phyloP scores from a whole-genome alignment of 768 basidiomycete species.

The Macrolepiota albuminosa region DNA sequence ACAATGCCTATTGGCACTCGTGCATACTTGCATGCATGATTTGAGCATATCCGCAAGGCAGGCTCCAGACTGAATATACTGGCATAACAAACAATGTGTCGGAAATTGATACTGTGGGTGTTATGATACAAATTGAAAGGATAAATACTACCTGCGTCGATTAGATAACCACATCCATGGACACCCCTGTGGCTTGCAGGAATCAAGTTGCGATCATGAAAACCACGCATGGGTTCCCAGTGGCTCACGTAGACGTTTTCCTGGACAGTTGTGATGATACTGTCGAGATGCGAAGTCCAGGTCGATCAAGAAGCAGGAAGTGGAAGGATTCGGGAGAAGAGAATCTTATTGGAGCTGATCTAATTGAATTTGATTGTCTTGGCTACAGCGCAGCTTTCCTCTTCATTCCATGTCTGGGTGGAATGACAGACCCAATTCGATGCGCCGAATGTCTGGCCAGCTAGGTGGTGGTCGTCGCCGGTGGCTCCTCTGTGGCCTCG shows the following conservation, averaged over 20 bases:
- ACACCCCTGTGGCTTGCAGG: not conserved
- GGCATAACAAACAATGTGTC: too few species aligned
- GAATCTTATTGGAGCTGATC: constrained; percentile 4
- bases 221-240: not conserved
- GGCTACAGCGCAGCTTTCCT: constrained; percentile 3
- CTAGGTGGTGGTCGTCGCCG: constrained; percentile 13
- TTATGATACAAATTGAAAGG: too few species aligned
- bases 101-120: too few species aligned
- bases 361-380: constrained; percentile 3
- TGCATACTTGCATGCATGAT: too few species aligned
- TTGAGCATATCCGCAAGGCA: too few species aligned
- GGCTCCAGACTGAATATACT: too few species aligned
- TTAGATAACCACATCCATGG: not conserved
- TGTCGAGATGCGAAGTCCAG: not conserved
- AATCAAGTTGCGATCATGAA: not conserved
- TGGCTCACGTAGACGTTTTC: not conserved
- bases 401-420: constrained; percentile 15
- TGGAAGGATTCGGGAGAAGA: not conserved
- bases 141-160: not conserved
- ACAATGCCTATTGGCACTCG: too few species aligned
- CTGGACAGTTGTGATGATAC: not conserved
- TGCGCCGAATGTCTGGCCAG: constrained; percentile 15
- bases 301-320: not conserved
- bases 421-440: constrained; percentile 14
- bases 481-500: constrained; percentile 14